Conservation (phyloP, 75 land plant species). For the Cunninghamia lanceolata region DNA sequence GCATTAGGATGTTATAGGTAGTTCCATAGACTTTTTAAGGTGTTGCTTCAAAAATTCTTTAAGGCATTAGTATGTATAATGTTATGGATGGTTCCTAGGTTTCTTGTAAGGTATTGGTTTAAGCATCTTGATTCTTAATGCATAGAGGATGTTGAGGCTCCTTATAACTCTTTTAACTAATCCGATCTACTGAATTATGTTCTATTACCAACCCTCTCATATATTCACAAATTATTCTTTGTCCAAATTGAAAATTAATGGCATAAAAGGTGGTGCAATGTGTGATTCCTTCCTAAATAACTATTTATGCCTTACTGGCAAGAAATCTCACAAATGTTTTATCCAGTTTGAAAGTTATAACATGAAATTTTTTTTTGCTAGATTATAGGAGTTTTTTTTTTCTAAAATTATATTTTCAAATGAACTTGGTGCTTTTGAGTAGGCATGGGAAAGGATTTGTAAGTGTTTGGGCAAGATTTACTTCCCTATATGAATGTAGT, state of each 20-base stretch:
- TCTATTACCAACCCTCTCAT: background rate
- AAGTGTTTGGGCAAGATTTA: constrained; percentile 98
- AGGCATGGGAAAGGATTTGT: constrained; percentile 99
- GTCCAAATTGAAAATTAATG: background rate
- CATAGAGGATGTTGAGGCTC: background rate
- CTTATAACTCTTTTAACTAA: background rate
- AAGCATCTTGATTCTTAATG: background rate
- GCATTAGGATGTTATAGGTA: background rate
- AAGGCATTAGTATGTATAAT: background rate
- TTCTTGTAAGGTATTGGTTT: background rate
- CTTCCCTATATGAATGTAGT: constrained; percentile 96
- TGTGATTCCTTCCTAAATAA: background rate
- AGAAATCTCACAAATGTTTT: background rate
- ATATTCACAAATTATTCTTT: too few relatives aligned
- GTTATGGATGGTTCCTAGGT: background rate
- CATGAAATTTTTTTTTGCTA: too few relatives aligned
- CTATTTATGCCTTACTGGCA: background rate
- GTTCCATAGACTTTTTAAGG: too few relatives aligned
- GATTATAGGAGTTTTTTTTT: background rate
- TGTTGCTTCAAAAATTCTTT: background rate
- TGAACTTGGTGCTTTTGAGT: constrained; percentile 2
- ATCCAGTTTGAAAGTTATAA: background rate
- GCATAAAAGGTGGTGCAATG: background rate
- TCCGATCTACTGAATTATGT: background rate
- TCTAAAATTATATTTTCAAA: background rate